Conservation (phyloP, 116 monocot species). For the Phalaenopsis hybrid region DNA sequence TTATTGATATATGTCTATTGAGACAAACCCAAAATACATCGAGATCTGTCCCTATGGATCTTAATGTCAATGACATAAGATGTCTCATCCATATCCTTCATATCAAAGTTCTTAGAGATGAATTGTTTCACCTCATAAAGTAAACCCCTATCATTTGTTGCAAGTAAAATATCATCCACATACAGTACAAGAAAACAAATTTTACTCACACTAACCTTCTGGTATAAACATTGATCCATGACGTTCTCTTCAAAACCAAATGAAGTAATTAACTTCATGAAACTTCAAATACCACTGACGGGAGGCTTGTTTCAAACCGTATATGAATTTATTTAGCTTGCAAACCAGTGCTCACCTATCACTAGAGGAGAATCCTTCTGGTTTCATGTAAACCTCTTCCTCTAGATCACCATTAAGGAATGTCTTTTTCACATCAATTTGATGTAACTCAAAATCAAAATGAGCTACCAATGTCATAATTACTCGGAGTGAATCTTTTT, state of each 20-base stretch:
- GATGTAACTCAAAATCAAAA: constrained; percentile 8
- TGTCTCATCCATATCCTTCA: constrained; percentile 10
- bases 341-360: neutral
- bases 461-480: constrained; percentile 2
- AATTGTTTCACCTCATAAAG: constrained; percentile 10
- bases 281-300: constrained; percentile 10
- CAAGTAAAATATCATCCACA: constrained; percentile 16
- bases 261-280: constrained; percentile 3
- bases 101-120: no score
- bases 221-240: constrained; percentile 6
- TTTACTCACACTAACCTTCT: constrained; percentile 11
- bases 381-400: constrained; percentile 9
- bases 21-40: constrained; percentile 1
- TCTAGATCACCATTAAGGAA: constrained; percentile 9
- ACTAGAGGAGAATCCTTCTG: neutral
- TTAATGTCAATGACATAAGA: constrained; percentile 14
- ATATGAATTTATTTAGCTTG: constrained; percentile 14
- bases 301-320: constrained; percentile 10
- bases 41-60: constrained; percentile 7
- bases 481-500: constrained; percentile 1
- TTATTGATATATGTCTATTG: neutral
- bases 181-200: constrained; percentile 4
- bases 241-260: constrained; percentile 3
- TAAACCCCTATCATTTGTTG: neutral
- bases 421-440: constrained; percentile 9